phyloP scores from a whole-genome alignment of 176 grass and related monocot species.

The Zoysia pacifica region DNA sequence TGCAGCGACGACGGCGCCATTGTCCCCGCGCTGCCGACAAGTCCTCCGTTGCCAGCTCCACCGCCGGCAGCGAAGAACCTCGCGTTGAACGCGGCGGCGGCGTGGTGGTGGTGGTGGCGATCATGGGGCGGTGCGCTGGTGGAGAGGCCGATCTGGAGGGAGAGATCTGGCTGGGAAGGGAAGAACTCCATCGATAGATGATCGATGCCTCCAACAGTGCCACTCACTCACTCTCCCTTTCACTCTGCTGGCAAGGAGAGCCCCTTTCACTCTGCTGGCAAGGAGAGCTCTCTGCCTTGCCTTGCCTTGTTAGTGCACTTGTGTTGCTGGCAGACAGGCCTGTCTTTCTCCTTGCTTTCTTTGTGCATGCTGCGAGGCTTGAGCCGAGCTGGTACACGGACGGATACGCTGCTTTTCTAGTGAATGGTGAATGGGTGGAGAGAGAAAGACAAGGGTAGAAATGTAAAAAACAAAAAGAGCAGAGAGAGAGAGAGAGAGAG shows the following conservation, averaged over 20 bases:
- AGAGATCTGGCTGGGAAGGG: conserved; percentile 78
- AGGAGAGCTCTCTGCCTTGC: background rate
- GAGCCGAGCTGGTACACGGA: conserved; percentile 24
- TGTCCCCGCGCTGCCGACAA: conserved; percentile 11
- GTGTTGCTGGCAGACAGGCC: conserved; percentile 2
- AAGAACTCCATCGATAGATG: conserved; percentile 69
- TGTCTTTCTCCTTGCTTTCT: conserved; percentile 16
- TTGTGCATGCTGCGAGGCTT: conserved; percentile 35
- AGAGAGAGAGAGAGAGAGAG: conserved; percentile 11
- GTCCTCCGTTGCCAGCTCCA: background rate
- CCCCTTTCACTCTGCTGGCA: too few relatives aligned
- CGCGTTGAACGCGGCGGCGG: conserved; percentile 1
- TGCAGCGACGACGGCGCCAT: conserved; percentile 31
- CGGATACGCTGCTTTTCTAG: conserved; percentile 45
- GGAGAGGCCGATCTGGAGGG: conserved; percentile 82
- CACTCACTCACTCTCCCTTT: background rate
- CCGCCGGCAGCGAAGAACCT: conserved; percentile 39
- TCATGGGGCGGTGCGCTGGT: conserved; percentile 21
- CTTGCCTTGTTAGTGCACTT: background rate
- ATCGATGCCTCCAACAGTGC: too few relatives aligned
- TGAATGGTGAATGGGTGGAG: conserved; percentile 29
- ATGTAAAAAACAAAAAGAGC: background rate
- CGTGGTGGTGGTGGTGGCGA: conserved; percentile 38
- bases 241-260: background rate
- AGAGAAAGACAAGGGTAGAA: conserved; percentile 41